Percentiles rank a stretch among this genome's conserved stretches.
Conservation (phyloP, 176 grass and related monocot species). For the Phragmites australis region DNA sequence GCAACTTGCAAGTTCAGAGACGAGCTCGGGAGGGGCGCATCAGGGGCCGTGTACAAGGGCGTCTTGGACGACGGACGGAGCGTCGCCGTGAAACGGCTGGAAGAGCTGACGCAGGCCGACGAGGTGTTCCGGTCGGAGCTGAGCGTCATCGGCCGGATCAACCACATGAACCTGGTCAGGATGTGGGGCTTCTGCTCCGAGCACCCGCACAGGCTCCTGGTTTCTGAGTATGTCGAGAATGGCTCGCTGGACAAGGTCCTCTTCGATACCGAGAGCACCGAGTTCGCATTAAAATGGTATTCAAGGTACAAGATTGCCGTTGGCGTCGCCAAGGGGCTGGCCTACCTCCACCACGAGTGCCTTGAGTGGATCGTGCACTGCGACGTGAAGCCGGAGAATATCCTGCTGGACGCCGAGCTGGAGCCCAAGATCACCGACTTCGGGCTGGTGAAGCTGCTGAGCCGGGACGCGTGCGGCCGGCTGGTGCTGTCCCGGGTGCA, state of each 20-base stretch:
- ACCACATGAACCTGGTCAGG: slow-evolving; percentile 71
- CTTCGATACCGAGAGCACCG: slow-evolving; percentile 6
- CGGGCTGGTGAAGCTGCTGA: slow-evolving; percentile 62
- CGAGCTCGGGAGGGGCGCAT: slow-evolving; percentile 45
- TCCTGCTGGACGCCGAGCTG: slow-evolving; percentile 57
- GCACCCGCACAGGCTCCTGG: slow-evolving; percentile 45
- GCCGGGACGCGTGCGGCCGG: slow-evolving; percentile 12
- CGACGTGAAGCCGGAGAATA: slow-evolving; percentile 82
- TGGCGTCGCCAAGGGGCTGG: slow-evolving; percentile 58
- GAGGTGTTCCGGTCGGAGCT: slow-evolving; percentile 72
- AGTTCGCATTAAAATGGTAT: neutral
- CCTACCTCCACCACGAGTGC: slow-evolving; percentile 76
- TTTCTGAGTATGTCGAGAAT: slow-evolving; percentile 56
- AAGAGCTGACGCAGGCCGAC: slow-evolving; percentile 47
- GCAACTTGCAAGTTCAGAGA: slow-evolving; percentile 50
- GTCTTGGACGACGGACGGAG: slow-evolving; percentile 43
- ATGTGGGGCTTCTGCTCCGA: slow-evolving; percentile 64
- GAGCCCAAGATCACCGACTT: slow-evolving; percentile 73
- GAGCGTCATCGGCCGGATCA: slow-evolving; percentile 62
- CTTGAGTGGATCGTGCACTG: slow-evolving; percentile 85
- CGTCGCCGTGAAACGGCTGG: slow-evolving; percentile 54
- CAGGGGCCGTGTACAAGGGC: slow-evolving; percentile 61
- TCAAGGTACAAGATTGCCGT: slow-evolving; percentile 51
- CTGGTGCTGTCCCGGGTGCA: slow-evolving; percentile 35
- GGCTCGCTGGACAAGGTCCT: slow-evolving; percentile 57